Evolutionary conservation across 192 early-diverging fungal species (phyloP).

Genomic region (Mortierella hygrophila): DNA sequence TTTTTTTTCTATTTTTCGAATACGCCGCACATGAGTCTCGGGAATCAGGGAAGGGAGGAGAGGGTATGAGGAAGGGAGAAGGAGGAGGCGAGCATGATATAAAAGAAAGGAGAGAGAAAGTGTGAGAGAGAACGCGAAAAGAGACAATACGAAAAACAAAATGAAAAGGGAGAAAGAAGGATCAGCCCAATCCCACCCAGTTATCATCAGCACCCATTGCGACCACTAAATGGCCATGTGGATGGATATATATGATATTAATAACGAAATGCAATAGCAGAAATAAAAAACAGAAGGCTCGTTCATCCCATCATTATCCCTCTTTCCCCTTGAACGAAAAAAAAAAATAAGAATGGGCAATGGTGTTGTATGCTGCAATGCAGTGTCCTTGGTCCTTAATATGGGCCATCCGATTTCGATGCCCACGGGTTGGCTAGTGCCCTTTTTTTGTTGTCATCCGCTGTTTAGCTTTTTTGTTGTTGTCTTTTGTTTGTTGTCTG

Average conservation of each 20-base stretch:
- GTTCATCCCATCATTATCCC: not conserved
- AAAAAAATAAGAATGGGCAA: not conserved
- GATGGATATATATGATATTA: not conserved
- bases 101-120: not conserved
- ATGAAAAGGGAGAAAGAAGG: not conserved
- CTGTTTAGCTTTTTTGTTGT: slow-evolving; percentile 88
- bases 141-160: not conserved
- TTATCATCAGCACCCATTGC: not conserved
- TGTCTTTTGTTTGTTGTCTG: slow-evolving; percentile 66
- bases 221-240: not conserved
- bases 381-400: not conserved
- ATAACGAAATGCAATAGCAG: not conserved
- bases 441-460: slow-evolving; percentile 69
- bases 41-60: not conserved
- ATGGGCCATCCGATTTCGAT: not conserved
- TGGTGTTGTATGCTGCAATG: too few species aligned
- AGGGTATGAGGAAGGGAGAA: not conserved
- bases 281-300: not conserved
- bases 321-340: not conserved
- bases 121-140: not conserved
- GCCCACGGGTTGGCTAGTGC: not conserved
- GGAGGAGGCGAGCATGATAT: not conserved
- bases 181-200: not conserved
- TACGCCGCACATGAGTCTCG: not conserved
- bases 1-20: slow-evolving; percentile 2